phyloP scores from a whole-genome alignment of 441 rosid genomes.

The Macaranga tanarius region DNA sequence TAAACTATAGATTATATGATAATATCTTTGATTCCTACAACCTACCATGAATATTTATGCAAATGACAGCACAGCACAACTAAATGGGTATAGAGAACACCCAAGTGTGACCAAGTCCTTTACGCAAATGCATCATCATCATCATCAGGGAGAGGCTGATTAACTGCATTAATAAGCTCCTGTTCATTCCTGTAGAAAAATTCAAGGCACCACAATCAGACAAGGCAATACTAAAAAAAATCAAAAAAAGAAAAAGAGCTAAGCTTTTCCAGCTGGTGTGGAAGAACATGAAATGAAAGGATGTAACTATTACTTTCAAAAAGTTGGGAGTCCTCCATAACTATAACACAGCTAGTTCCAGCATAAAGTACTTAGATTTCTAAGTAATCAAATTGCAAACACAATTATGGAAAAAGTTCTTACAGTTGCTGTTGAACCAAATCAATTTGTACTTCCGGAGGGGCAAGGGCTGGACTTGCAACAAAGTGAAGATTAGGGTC shows the following conservation, averaged over 20 bases:
- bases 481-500: conserved; percentile 58
- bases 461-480: conserved; percentile 53
- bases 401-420: conserved; percentile 17
- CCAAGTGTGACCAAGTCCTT: not conserved
- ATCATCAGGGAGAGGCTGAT: conserved; percentile 68
- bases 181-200: conserved; percentile 54
- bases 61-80: not conserved
- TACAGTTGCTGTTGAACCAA: conserved; percentile 57
- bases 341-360: too few relatives aligned
- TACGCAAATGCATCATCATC: conserved; percentile 75
- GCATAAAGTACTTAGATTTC: too few relatives aligned
- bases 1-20: not conserved
- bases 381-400: too few relatives aligned
- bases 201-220: too few relatives aligned
- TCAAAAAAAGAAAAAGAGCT: too few relatives aligned
- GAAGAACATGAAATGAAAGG: too few relatives aligned
- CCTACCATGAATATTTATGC: not conserved
- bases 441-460: conserved; percentile 67
- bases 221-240: too few relatives aligned
- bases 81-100: not conserved
- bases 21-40: not conserved
- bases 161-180: conserved; percentile 65
- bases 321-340: too few relatives aligned
- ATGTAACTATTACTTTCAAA: too few relatives aligned
- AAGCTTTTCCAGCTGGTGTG: too few relatives aligned